Evolutionary conservation across 192 early-diverging fungal species (phyloP), one percentile per base, ranked within the genome.

Genomic region (Dispira parvispora): DNA sequence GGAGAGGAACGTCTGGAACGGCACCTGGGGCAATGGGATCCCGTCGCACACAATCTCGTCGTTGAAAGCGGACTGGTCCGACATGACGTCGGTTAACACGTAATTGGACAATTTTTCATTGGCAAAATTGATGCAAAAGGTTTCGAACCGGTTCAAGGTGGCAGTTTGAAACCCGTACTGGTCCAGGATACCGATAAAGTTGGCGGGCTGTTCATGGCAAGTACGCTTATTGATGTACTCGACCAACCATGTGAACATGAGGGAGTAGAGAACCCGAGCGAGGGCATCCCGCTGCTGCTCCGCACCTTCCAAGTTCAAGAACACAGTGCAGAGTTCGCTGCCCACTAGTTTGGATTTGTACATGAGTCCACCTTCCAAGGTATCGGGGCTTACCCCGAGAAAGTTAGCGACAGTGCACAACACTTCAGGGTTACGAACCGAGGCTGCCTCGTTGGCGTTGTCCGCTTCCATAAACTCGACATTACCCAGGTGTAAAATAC

Each of bases 401-500:
- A 90, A 75, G 55, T 83, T 77, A 21, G 95, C 87, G 23, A 80
- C 87, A 38, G 87, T 67, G 26, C 87, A 84, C 32, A 85, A 70
- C 28, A 75, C 71, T 14, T 96, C 86, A 21, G 65, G 75, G 67
- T 96, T 94, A 55, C 80, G 84, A 52, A 94, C 78, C 3, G 68
- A 61, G 42, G 85, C 87, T 0, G 87, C 76, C 61, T 92, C 92
- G 63, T 90, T 79, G 3, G 81, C 75, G 38, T 76, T 72, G 66
- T 82, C 82, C 46, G 80, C 76, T 46, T 82, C 74, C 49, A 75
- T 87, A 65, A 98, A 98, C 61, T 82, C 76, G n/a, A 93, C 69
- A 58, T 94, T 92, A 38, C 92, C 92, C 25, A 98, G 70, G 62
- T 94, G 91, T 66, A 98, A 70, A 45, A 96, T 87, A 0, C 89